phyloP scores from a whole-genome alignment of 345 rosid genomes.

The Camelina hispida region DNA sequence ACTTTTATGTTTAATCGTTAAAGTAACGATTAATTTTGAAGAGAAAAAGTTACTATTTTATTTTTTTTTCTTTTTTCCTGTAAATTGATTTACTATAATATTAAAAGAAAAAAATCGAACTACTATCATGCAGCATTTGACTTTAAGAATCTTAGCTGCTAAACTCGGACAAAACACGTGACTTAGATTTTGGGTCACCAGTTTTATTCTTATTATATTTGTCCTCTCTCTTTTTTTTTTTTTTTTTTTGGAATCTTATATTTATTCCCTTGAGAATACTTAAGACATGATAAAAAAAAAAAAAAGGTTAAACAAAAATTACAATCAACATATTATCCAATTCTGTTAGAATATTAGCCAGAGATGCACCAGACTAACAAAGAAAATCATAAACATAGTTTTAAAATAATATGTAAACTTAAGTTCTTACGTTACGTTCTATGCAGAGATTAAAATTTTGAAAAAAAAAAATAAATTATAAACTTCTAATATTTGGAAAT shows the following conservation, averaged over 20 bases:
- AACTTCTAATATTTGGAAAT: background rate
- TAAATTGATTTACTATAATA: too few species aligned
- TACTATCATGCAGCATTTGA: constrained; percentile 11
- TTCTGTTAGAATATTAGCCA: background rate
- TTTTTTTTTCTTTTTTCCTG: background rate
- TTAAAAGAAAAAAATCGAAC: background rate
- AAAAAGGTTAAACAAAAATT: background rate
- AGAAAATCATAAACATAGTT: background rate
- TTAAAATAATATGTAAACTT: background rate
- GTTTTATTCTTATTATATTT: constrained; percentile 3
- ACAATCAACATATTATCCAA: background rate
- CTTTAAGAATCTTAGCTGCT: background rate
- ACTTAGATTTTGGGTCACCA: constrained; percentile 6
- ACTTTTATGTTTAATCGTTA: background rate
- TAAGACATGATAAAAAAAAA: background rate
- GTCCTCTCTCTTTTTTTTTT: too few species aligned
- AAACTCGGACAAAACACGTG: constrained; percentile 21
- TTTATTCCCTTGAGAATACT: too few species aligned
- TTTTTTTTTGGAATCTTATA: too few species aligned
- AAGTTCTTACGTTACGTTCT: background rate
- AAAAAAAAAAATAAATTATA: background rate
- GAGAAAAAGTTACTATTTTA: background rate
- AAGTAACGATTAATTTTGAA: background rate
- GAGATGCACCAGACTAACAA: constrained; percentile 5
- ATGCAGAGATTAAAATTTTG: background rate